Percentiles rank a stretch among this genome's conserved stretches.
phyloP scores from a whole-genome alignment of 805 yeast genomes.

The Lachancea mirantina region DNA sequence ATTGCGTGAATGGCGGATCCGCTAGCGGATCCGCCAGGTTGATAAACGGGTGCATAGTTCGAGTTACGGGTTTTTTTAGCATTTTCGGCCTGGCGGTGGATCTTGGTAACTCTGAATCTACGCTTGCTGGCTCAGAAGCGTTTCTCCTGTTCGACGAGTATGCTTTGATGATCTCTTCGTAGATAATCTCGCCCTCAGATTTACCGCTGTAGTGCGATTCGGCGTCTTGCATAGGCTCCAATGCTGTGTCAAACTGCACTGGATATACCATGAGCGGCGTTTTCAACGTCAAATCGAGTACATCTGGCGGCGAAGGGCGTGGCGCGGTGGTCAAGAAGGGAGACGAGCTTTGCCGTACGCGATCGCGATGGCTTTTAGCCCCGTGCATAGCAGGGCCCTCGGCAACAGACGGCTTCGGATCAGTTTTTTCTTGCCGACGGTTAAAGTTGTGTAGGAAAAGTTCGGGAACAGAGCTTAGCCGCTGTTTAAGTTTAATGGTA shows the following conservation, averaged over 20 bases:
- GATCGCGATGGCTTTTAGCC: background rate
- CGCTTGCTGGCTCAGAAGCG: too few species aligned
- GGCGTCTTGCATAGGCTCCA: background rate
- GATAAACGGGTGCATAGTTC: too few species aligned
- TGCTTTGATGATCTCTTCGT: constrained; percentile 25
- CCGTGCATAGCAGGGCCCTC: background rate
- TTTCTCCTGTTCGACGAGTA: constrained; percentile 11
- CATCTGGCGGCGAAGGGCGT: constrained; percentile 5
- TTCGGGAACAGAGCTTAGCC: constrained; percentile 30
- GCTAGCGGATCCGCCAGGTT: too few species aligned
- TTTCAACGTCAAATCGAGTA: background rate
- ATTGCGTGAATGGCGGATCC: too few species aligned
- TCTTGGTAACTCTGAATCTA: too few species aligned
- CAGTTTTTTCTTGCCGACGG: constrained; percentile 4
- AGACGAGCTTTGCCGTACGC: background rate
- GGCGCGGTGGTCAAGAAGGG: background rate
- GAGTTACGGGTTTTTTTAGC: too few species aligned
- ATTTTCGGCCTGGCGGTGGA: too few species aligned
- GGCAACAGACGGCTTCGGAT: background rate
- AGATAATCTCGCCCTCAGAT: constrained; percentile 17
- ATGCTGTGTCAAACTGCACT: background rate
- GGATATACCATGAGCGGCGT: constrained; percentile 2
- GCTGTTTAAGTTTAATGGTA: constrained; percentile 21
- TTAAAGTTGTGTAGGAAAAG: constrained; percentile 22
- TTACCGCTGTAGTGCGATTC: constrained; percentile 1